phyloP scores from a whole-genome alignment of 2,329 filamentous ascomycete genomes.

The Fonsecaea multimorphosa region DNA sequence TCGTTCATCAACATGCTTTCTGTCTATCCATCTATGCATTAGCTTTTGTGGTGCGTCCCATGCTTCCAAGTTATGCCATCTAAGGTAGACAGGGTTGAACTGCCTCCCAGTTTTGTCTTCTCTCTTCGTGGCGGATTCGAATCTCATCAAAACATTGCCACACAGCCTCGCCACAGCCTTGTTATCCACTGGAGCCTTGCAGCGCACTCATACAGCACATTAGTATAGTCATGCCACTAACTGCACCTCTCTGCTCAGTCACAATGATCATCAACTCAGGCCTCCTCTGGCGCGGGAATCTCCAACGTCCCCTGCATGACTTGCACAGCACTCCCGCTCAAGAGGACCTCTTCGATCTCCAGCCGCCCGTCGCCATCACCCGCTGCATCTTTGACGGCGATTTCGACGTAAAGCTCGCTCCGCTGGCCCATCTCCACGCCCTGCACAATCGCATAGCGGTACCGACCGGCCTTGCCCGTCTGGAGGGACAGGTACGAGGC shows the following conservation, averaged over 20 bases:
- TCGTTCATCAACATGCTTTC: background rate
- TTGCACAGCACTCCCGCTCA: slow-evolving; percentile 46
- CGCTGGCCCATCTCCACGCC: slow-evolving; percentile 70
- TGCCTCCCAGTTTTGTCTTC: no score
- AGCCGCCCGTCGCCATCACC: slow-evolving; percentile 28
- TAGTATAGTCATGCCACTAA: background rate
- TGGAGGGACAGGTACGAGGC: slow-evolving; percentile 60
- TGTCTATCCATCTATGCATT: no score
- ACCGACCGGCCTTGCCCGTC: slow-evolving; percentile 46
- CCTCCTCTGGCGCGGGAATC: slow-evolving; percentile 32
- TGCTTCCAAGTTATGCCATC: no score
- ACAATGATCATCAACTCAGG: background rate
- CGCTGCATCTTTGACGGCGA: slow-evolving; percentile 27
- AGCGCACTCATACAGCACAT: background rate
- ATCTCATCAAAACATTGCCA: no score
- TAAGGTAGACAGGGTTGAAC: no score
- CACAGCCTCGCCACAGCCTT: no score
- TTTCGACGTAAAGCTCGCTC: slow-evolving; percentile 48
- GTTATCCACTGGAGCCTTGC: background rate
- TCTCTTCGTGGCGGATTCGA: no score
- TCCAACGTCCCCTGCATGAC: slow-evolving; percentile 46
- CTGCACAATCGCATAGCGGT: slow-evolving; percentile 65
- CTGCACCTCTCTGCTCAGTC: background rate
- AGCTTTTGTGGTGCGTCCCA: no score
- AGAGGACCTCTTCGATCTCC: slow-evolving; percentile 44